Evolutionary conservation across 1,139 yeast species (phyloP), one percentile per base, ranked within the genome.

Genomic region (Blastobotrys proliferans): DNA sequence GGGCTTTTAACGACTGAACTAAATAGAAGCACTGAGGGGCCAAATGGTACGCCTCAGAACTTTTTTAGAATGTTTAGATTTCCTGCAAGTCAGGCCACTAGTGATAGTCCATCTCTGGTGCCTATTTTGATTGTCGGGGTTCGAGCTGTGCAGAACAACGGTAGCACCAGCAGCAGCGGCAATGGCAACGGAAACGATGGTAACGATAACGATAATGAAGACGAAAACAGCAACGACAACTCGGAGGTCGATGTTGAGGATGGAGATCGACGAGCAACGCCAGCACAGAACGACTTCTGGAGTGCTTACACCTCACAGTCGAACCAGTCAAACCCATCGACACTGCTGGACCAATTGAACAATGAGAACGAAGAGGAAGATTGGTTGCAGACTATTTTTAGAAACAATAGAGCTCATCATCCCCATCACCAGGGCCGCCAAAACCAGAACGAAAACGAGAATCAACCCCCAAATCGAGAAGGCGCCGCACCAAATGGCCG

Each of bases 41-140:
- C 26, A 22, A 36, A 36, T 4, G 44, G 51, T 24, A 38, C 55
- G 8, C 47, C 53, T 1, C 51, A 47, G 51, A 68, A 70, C 41
- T 75, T 76, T 47, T 75, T 76, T 56, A 63, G 83, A 38, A 76
- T 79, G 48, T 77, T 77, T 54, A 56, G 81, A 41, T 76, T 77
- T 56, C 72, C 73, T 30, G 56, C 64, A 31, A 38, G 27, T 30
- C 44, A 40, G 32, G 20, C 49, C 3, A 39, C 26, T 20, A 41
- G 43, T 19, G 55, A 49, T n/a, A 52, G 54, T 9, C 53, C 57
- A 17, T 60, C 62, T 18, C 56, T 67, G 46, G 68, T 77, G 1
- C 83, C 83, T 0, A 76, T 77, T 4, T 59, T 77, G 50, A 72
- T 77, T 27, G 73, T 77, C n/a, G 81, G 82, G 3, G 73, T 77